A percentile compares a stretch with the other conserved stretches of the same genome.
Evolutionary conservation across 768 basidiomycete genomes (phyloP).

Genomic region (Boletus vermiculosoides): DNA sequence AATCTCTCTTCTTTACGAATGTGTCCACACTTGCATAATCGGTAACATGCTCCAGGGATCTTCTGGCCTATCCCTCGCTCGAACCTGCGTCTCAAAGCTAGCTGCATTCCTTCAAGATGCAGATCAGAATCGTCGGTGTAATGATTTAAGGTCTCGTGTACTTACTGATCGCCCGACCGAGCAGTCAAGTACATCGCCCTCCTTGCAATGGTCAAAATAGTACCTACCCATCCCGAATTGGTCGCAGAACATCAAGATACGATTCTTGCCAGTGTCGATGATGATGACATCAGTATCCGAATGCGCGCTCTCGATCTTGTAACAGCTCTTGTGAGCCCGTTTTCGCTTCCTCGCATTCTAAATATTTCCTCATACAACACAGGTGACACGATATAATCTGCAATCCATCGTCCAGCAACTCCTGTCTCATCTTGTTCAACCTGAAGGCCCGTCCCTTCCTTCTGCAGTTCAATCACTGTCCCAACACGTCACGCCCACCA

Average conservation of each 20-base stretch:
- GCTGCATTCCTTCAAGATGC: conserved; percentile 87
- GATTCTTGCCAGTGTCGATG: conserved; percentile 85
- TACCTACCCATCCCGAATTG: conserved; percentile 86
- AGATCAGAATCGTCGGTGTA: conserved; percentile 88
- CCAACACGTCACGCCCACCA: conserved; percentile 48
- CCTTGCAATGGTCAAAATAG: conserved; percentile 93
- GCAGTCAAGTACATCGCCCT: conserved; percentile 98
- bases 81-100: conserved; percentile 89
- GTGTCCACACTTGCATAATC: conserved; percentile 96
- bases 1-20: conserved; percentile 95
- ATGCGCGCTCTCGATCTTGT: conserved; percentile 94
- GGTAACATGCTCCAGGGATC: conserved; percentile 90
- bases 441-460: conserved; percentile 50
- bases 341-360: background rate
- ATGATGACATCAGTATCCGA: conserved; percentile 92
- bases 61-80: conserved; percentile 76
- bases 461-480: conserved; percentile 54
- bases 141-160: conserved; percentile 11
- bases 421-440: conserved; percentile 76
- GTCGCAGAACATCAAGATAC: conserved; percentile 90
- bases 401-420: conserved; percentile 91
- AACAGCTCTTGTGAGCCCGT: conserved; percentile 76
- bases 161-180: conserved; percentile 20
- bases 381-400: conserved; percentile 83
- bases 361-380: conserved; percentile 2